phyloP scores from a whole-genome alignment of 768 basidiomycete species.

The Crucibulum laeve region DNA sequence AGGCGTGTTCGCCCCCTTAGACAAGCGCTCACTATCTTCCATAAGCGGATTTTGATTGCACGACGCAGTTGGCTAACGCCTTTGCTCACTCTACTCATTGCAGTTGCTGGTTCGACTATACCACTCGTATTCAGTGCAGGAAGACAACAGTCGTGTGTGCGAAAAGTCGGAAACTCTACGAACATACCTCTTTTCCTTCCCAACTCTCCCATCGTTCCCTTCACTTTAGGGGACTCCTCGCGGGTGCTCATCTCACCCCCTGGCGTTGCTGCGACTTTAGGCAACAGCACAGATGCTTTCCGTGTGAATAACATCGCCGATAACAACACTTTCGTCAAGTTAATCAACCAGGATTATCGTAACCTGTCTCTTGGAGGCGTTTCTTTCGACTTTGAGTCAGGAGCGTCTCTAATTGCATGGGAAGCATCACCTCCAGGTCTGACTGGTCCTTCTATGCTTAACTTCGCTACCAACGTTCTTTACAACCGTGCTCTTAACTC shows the following conservation, averaged over 20 bases:
- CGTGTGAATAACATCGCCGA: constrained; percentile 39
- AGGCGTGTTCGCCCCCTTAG: constrained; percentile 49
- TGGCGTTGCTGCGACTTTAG: constrained; percentile 41
- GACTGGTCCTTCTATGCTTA: constrained; percentile 58
- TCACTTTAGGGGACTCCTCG: constrained; percentile 25
- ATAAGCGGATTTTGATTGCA: constrained; percentile 62
- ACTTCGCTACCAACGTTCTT: constrained; percentile 63
- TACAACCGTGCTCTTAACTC: constrained; percentile 59
- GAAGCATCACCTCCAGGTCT: constrained; percentile 59
- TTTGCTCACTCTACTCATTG: constrained; percentile 45
- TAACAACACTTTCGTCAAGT: constrained; percentile 55
- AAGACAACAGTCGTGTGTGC: constrained; percentile 47
- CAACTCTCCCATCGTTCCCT: constrained; percentile 30
- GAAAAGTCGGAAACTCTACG: constrained; percentile 28
- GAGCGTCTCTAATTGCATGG: constrained; percentile 63
- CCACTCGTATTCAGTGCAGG: constrained; percentile 61
- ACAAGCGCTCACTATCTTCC: constrained; percentile 71
- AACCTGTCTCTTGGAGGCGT: constrained; percentile 66
- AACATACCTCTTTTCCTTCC: constrained; percentile 54
- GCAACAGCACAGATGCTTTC: constrained; percentile 30
- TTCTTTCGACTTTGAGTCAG: constrained; percentile 49
- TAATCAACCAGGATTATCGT: constrained; percentile 44
- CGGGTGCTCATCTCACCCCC: constrained; percentile 52
- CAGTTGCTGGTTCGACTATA: constrained; percentile 60
- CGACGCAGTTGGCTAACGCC: constrained; percentile 69